A percentile compares a stretch with the other conserved stretches of the same genome.
phyloP scores from a whole-genome alignment of 129 eudicot genomes.

The Centrapalus pauciflorus region DNA sequence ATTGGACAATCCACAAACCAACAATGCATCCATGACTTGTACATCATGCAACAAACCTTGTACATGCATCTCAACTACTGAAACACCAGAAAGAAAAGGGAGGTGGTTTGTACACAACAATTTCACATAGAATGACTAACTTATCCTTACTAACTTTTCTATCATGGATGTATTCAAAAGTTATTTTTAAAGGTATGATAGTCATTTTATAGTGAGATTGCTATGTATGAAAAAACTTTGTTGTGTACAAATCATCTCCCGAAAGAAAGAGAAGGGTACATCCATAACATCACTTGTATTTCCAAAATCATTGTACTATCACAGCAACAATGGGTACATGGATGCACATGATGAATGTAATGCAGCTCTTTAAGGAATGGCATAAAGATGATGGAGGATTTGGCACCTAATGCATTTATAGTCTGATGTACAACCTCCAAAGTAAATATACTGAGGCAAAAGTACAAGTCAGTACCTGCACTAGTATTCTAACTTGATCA shows the following conservation, averaged over 20 bases:
- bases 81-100: background rate
- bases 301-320: conserved; percentile 18
- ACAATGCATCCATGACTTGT: conserved; percentile 6
- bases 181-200: too few species aligned
- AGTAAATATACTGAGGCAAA: conserved; percentile 27
- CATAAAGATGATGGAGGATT: conserved; percentile 29
- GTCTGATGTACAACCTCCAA: conserved; percentile 23
- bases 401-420: conserved; percentile 40
- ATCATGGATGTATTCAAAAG: too few species aligned
- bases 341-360: conserved; percentile 25
- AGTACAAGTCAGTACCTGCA: conserved; percentile 22
- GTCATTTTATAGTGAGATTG: too few species aligned
- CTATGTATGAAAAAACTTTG: too few species aligned
- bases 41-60: conserved; percentile 6
- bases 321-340: conserved; percentile 25
- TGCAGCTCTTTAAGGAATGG: conserved; percentile 21
- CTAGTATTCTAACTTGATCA: conserved; percentile 10
- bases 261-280: background rate
- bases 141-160: too few species aligned
- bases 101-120: too few species aligned
- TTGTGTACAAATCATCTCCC: too few species aligned
- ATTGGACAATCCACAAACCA: conserved; percentile 4
- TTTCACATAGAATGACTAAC: too few species aligned
- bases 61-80: background rate
- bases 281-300: conserved; percentile 17